phyloP scores from a whole-genome alignment of 352 stramenopile genomes.

The Phytophthora colocasiae region DNA sequence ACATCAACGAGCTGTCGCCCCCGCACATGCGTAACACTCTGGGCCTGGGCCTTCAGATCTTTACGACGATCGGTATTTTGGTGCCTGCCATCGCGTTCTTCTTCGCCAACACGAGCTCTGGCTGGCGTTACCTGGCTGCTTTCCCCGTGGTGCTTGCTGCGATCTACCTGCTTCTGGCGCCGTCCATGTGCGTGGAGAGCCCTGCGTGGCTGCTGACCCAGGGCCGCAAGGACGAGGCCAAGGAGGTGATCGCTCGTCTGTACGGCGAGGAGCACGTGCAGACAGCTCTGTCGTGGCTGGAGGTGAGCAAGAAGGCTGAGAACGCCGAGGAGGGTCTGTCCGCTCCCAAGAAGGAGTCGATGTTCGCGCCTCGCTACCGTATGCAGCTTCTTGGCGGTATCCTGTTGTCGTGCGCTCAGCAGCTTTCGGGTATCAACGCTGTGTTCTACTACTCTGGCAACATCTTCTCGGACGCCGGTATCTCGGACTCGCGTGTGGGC shows the following conservation, averaged over 20 bases:
- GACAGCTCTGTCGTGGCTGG: background rate
- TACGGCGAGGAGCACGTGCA: slow-evolving; percentile 1
- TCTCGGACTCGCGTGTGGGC: no score
- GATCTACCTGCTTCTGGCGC: background rate
- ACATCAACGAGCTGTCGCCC: background rate
- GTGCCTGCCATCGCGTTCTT: background rate
- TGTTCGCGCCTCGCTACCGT: background rate
- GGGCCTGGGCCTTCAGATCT: background rate
- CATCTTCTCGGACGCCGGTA: no score
- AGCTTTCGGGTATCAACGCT: background rate
- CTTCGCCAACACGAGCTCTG: background rate
- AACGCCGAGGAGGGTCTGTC: background rate
- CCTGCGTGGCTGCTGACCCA: background rate
- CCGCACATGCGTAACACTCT: slow-evolving; percentile 1
- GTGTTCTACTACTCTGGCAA: background rate
- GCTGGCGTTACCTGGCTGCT: slow-evolving; percentile 1
- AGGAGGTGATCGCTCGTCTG: slow-evolving; percentile 1
- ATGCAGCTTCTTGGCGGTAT: background rate
- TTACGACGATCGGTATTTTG: background rate
- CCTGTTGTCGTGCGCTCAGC: background rate
- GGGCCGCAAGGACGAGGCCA: background rate
- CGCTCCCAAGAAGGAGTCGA: background rate
- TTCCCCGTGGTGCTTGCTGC: background rate
- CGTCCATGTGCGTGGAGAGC: slow-evolving; percentile 1
- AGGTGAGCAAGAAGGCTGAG: background rate